These are phyloP conservation scores for Aspergillus pseudoterreus DNA, from an alignment of 2,329 filamentous ascomycete genomes.

Conservation along the genomic window DNA sequence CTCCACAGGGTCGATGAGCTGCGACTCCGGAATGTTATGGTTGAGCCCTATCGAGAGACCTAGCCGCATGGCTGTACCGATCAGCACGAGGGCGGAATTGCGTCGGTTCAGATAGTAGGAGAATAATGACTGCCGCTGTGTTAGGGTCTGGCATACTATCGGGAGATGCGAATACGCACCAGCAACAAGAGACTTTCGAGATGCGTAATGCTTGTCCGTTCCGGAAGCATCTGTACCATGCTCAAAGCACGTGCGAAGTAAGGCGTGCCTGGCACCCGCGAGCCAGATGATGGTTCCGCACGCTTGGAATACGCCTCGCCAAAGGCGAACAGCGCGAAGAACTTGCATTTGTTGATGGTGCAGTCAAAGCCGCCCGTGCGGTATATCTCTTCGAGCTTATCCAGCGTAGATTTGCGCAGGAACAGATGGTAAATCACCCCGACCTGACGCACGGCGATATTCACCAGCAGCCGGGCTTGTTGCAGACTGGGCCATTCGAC, in stretches of 20 bases:
- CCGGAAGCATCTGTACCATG: conserved; percentile 41
- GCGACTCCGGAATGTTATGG: conserved; percentile 36
- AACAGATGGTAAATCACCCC: conserved; percentile 35
- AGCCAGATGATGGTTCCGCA: conserved; percentile 28
- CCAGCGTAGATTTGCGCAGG: conserved; percentile 36
- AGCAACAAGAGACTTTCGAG: conserved; percentile 41
- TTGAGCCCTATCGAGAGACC: conserved; percentile 44
- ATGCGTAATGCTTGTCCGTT: conserved; percentile 44
- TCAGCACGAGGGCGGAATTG: conserved; percentile 32
- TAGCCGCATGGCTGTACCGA: conserved; percentile 40
- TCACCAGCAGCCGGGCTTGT: conserved; percentile 34
- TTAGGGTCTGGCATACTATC: background rate
- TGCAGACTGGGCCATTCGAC: conserved; percentile 34
- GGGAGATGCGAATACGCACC: conserved; percentile 18
- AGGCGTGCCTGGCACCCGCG: conserved; percentile 40
- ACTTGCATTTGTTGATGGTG: conserved; percentile 41
- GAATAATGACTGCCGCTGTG: conserved; percentile 26
- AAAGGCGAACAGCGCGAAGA: conserved; percentile 44
- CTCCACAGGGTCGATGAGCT: conserved; percentile 37
- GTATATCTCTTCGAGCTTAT: conserved; percentile 38
- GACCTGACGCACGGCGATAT: conserved; percentile 36
- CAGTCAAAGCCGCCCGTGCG: conserved; percentile 28
- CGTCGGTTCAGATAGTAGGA: conserved; percentile 37
- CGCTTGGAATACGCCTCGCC: conserved; percentile 45
- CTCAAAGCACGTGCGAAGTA: conserved; percentile 43